phyloP scores from a whole-genome alignment of 139 green algal species.

The Picocystis salinarum region DNA sequence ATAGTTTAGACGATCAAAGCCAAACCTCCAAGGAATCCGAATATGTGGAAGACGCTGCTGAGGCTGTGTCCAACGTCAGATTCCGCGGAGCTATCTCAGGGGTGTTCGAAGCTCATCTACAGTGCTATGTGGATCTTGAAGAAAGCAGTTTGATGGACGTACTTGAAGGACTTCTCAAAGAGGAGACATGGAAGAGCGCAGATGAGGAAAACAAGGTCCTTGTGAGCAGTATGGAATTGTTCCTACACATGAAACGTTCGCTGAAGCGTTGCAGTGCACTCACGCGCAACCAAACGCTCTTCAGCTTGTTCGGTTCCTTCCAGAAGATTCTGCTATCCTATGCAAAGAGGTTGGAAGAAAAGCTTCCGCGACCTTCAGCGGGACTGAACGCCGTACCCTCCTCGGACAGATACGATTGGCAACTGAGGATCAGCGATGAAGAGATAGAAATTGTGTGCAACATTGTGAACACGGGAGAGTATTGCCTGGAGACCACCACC shows the following conservation, averaged over 20 bases:
- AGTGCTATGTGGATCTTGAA: slow-evolving; percentile 53
- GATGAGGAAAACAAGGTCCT: slow-evolving; percentile 32
- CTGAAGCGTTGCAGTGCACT: slow-evolving; percentile 57
- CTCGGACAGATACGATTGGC: slow-evolving; percentile 37
- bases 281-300: slow-evolving; percentile 45
- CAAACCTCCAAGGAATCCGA: slow-evolving; percentile 4
- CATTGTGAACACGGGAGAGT: slow-evolving; percentile 82
- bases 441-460: slow-evolving; percentile 41
- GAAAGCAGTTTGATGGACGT: slow-evolving; percentile 38
- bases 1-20: neutral
- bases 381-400: slow-evolving; percentile 18
- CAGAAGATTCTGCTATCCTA: slow-evolving; percentile 58
- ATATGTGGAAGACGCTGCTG: slow-evolving; percentile 6
- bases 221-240: slow-evolving; percentile 36
- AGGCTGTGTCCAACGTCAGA: slow-evolving; percentile 17
- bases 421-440: slow-evolving; percentile 22
- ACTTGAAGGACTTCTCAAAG: slow-evolving; percentile 41
- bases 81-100: slow-evolving; percentile 54
- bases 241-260: slow-evolving; percentile 60
- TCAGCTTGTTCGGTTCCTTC: slow-evolving; percentile 24
- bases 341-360: slow-evolving; percentile 36
- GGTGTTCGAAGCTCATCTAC: slow-evolving; percentile 55
- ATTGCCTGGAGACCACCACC: slow-evolving; percentile 56
- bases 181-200: slow-evolving; percentile 64
- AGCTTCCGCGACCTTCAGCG: slow-evolving; percentile 48